These are phyloP conservation scores for Pueraria montana DNA, from an alignment of 306 rosid genomes.

Conservation along the genomic window DNA sequence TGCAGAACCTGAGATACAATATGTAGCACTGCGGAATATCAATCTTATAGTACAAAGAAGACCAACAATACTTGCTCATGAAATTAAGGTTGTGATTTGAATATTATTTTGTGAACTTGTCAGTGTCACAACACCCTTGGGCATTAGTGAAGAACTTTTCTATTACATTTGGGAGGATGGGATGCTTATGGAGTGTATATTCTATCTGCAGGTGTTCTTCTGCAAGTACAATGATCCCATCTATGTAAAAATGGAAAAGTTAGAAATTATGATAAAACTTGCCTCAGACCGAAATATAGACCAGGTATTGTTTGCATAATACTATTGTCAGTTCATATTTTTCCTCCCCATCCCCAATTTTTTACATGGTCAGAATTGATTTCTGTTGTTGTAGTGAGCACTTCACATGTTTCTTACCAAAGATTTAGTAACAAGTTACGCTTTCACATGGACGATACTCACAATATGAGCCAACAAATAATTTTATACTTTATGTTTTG, in stretches of 20 bases:
- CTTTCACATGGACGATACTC: constrained; percentile 3
- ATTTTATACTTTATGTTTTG: not conserved
- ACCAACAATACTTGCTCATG: constrained; percentile 95
- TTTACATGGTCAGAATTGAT: not conserved
- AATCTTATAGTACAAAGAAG: constrained; percentile 96
- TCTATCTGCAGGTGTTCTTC: constrained; percentile 77
- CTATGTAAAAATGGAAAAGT: constrained; percentile 94
- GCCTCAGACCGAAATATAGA: constrained; percentile 94
- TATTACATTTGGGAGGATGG: constrained; percentile 17
- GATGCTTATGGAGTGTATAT: constrained; percentile 36
- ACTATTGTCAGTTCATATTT: constrained; percentile 27
- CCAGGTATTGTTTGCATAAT: constrained; percentile 63
- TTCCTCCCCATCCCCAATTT: not conserved
- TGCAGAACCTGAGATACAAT: constrained; percentile 97
- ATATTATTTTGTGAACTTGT: constrained; percentile 22
- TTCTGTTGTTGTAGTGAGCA: constrained; percentile 15
- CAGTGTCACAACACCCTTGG: constrained; percentile 15
- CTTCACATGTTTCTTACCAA: not conserved
- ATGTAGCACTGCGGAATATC: constrained; percentile 91
- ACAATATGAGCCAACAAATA: not conserved
- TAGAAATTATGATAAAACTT: constrained; percentile 95
- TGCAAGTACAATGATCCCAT: constrained; percentile 98
- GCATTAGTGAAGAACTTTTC: constrained; percentile 18
- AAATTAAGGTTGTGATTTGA: constrained; percentile 77
- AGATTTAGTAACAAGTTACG: not conserved